Evolutionary conservation across 805 yeast species (phyloP).

Genomic region (Metschnikowia orientalis): DNA sequence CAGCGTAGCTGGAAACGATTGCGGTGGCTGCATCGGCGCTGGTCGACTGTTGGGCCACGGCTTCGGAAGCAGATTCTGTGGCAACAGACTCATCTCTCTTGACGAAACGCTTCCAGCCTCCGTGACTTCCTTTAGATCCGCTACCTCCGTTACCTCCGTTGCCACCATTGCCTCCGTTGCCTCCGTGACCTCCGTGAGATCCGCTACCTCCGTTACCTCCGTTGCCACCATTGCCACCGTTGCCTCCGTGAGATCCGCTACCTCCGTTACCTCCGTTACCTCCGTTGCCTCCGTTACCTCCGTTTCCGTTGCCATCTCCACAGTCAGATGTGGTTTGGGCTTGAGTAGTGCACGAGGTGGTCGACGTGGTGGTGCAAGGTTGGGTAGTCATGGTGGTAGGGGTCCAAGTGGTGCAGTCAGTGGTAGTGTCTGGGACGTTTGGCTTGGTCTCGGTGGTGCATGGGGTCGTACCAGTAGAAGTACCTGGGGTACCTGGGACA

Average conservation of each 20-base stretch:
- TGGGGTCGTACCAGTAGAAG: too few relatives aligned
- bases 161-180: not conserved
- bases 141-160: too few relatives aligned
- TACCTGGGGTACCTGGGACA: too few relatives aligned
- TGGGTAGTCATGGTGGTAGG: too few relatives aligned
- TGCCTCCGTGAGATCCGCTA: not conserved
- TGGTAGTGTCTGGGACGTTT: too few relatives aligned
- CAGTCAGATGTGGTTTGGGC: not conserved
- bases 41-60: not conserved
- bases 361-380: not conserved
- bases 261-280: not conserved
- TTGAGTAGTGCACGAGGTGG: not conserved
- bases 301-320: conserved; percentile 1
- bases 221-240: not conserved
- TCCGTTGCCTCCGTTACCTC: not conserved
- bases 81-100: not conserved
- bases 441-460: not conserved
- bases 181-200: not conserved
- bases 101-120: too few relatives aligned
- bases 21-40: not conserved
- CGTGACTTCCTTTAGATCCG: too few relatives aligned
- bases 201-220: not conserved
- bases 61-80: not conserved
- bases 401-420: too few relatives aligned
- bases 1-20: not conserved